phyloP scores from a whole-genome alignment of 495 filamentous ascomycete species.

The Clavariopsis aquatica region DNA sequence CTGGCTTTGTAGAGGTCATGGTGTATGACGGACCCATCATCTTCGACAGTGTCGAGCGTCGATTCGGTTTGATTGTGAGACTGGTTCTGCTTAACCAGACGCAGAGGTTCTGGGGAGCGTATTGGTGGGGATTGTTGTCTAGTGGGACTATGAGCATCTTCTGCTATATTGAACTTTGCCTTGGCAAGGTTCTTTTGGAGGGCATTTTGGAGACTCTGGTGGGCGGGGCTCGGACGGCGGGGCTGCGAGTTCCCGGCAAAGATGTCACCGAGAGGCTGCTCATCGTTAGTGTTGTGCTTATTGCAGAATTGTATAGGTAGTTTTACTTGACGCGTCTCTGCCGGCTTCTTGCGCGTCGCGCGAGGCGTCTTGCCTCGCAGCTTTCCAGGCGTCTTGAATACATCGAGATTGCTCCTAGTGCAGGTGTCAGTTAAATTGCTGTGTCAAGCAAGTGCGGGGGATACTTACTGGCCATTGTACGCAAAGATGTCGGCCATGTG shows the following conservation, averaged over 20 bases:
- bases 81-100: constrained; percentile 24
- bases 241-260: constrained; percentile 59
- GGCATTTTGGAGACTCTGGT: constrained; percentile 26
- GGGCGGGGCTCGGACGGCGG: constrained; percentile 40
- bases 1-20: not conserved
- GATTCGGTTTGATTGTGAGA: too few relatives aligned
- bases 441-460: constrained; percentile 21
- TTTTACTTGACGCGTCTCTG: constrained; percentile 67
- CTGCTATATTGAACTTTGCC: constrained; percentile 39
- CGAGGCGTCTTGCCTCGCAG: constrained; percentile 90
- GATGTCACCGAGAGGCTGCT: constrained; percentile 79
- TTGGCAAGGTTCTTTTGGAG: constrained; percentile 34
- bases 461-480: constrained; percentile 73
- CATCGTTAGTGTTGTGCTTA: constrained; percentile 5
- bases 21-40: too few relatives aligned
- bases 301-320: not conserved
- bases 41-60: too few relatives aligned
- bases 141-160: constrained; percentile 24
- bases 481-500: constrained; percentile 95
- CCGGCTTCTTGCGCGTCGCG: constrained; percentile 68
- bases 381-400: constrained; percentile 96
- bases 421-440: constrained; percentile 18
- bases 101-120: constrained; percentile 9
- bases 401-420: constrained; percentile 76
- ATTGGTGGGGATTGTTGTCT: constrained; percentile 14